Evolutionary conservation across 1,284 basidiomycete species (phyloP).

Genomic region (Testicularia cyperi): DNA sequence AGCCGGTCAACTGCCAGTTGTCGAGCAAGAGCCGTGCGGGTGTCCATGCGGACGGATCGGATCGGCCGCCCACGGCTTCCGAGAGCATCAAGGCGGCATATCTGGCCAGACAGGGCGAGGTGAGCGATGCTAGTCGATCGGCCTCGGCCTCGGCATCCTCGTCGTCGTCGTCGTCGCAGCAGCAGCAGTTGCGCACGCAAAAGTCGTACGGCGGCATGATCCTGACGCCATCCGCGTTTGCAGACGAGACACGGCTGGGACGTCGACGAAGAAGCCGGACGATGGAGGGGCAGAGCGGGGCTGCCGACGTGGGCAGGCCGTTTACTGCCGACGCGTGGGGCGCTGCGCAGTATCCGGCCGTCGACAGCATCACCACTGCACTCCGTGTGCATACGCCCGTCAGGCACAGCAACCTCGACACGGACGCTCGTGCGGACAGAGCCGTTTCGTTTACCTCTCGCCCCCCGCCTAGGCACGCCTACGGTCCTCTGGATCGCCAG

Average conservation of each 20-base stretch:
- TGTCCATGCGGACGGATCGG: too few species aligned
- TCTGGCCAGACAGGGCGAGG: slow-evolving; percentile 2
- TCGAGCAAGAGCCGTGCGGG: slow-evolving; percentile 4
- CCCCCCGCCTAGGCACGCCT: too few species aligned
- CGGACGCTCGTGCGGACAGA: slow-evolving; percentile 1
- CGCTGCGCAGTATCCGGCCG: slow-evolving; percentile 14
- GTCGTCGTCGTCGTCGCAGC: too few species aligned
- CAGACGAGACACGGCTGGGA: slow-evolving; percentile 4
- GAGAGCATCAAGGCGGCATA: slow-evolving; percentile 40
- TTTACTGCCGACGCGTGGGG: slow-evolving; percentile 38
- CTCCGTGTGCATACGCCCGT: slow-evolving; percentile 3
- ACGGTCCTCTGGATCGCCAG: background rate
- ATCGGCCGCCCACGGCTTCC: slow-evolving; percentile 27
- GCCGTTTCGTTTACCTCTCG: slow-evolving; percentile 2
- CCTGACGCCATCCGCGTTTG: slow-evolving; percentile 22
- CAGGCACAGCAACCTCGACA: slow-evolving; percentile 7
- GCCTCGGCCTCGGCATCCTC: background rate
- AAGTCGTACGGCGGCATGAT: slow-evolving; percentile 9
- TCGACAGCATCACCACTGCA: slow-evolving; percentile 5
- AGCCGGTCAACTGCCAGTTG: slow-evolving; percentile 11
- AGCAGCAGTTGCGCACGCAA: slow-evolving; percentile 5
- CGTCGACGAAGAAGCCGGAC: slow-evolving; percentile 20
- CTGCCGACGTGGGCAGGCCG: slow-evolving; percentile 4
- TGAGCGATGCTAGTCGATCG: background rate
- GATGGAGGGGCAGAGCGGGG: slow-evolving; percentile 5